Conservation (phyloP, 768 basidiomycete species). For the Pisolithus marmoratus region DNA sequence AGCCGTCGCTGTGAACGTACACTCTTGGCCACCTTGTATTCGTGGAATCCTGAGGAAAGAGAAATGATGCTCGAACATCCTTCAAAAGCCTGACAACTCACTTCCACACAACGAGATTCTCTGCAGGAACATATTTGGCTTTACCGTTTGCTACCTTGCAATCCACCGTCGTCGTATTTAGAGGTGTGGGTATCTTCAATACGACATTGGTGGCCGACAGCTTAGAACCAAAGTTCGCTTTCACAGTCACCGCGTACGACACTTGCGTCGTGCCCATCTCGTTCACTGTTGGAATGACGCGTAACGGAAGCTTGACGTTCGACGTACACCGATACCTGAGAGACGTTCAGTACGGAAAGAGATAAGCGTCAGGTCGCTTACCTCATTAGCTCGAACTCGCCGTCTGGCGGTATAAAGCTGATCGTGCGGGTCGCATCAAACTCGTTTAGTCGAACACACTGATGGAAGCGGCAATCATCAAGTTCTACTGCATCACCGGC, state of each 20-base stretch:
- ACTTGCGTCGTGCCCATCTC: conserved; percentile 92
- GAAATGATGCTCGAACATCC: conserved; percentile 1
- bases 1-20: conserved; percentile 78
- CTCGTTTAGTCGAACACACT: conserved; percentile 92
- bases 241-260: conserved; percentile 82
- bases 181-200: conserved; percentile 89
- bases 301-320: conserved; percentile 91
- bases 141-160: conserved; percentile 91
- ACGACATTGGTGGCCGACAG: conserved; percentile 91
- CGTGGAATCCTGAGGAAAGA: conserved; percentile 75
- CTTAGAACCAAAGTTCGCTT: conserved; percentile 87
- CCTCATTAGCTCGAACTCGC: conserved; percentile 99
- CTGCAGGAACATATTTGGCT: conserved; percentile 94
- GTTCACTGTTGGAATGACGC: conserved; percentile 83
- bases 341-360: not conserved
- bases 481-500: conserved; percentile 80
- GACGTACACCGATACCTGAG: conserved; percentile 90
- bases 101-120: conserved; percentile 99
- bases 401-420: conserved; percentile 96
- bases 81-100: conserved; percentile 38
- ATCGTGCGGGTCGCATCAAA: conserved; percentile 93
- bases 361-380: conserved; percentile 29
- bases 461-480: conserved; percentile 98
- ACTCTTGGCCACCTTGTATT: conserved; percentile 89
- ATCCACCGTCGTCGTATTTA: conserved; percentile 90